Evolutionary conservation across 306 rosid genomes (phyloP).

Genomic region (Acacia confusa): DNA sequence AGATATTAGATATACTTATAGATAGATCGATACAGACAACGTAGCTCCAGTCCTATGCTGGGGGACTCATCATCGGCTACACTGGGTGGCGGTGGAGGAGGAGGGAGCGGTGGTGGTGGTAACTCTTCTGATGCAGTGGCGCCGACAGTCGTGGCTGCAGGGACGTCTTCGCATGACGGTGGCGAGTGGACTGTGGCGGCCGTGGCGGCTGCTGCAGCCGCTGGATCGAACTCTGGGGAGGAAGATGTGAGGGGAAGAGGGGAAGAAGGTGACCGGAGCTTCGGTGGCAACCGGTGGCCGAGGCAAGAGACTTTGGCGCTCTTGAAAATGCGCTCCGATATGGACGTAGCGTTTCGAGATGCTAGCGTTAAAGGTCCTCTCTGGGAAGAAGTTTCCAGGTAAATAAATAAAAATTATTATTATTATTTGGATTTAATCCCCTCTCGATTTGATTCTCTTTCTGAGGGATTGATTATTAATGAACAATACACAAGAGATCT

Average conservation of each 20-base stretch:
- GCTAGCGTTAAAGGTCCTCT: conserved; percentile 93
- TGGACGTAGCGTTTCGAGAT: conserved; percentile 87
- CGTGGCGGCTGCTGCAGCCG: conserved; percentile 15
- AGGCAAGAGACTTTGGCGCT: conserved; percentile 86
- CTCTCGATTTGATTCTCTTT: neutral
- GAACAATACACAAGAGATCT: conserved; percentile 37
- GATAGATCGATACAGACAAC: neutral
- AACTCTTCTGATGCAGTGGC: conserved; percentile 49
- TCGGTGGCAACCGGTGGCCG: conserved; percentile 95
- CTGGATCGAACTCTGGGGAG: conserved; percentile 70
- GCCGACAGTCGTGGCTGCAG: conserved; percentile 14
- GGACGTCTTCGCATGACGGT: neutral
- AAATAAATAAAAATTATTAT: neutral
- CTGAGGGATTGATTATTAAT: neutral
- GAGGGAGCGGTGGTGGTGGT: conserved; percentile 36
- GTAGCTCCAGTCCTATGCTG: conserved; percentile 51
- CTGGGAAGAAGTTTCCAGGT: conserved; percentile 95
- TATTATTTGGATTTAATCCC: neutral
- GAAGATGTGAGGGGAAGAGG: conserved; percentile 48
- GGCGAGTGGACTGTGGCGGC: neutral
- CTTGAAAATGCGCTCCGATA: conserved; percentile 82
- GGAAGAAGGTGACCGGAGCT: conserved; percentile 72
- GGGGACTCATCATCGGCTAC: conserved; percentile 58
- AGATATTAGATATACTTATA: neutral
- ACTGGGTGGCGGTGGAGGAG: conserved; percentile 28